phyloP scores from a whole-genome alignment of 1,139 yeast genomes.

The Yarrowia galli region DNA sequence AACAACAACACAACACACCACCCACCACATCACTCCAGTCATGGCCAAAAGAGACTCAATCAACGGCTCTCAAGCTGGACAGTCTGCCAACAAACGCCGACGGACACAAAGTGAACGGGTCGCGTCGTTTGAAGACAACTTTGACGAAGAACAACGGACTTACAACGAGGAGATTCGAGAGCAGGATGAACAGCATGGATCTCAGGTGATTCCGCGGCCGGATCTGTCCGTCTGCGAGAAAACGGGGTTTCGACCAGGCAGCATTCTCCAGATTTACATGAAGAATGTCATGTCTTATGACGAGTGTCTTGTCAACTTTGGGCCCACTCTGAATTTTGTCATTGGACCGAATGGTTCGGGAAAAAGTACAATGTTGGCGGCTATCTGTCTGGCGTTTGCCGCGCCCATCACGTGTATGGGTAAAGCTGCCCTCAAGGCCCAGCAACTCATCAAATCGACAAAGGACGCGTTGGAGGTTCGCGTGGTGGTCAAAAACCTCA shows the following conservation, averaged over 20 bases:
- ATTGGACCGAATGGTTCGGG: slow-evolving; percentile 99
- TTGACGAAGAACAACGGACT: slow-evolving; percentile 5
- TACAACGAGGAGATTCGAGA: slow-evolving; percentile 18
- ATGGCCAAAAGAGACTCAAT: slow-evolving; percentile 13
- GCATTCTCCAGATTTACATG: slow-evolving; percentile 70
- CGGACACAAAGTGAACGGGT: background rate
- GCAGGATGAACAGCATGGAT: background rate
- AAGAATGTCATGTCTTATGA: slow-evolving; percentile 84
- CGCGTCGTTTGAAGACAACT: background rate
- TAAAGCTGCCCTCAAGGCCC: slow-evolving; percentile 62
- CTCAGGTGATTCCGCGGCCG: background rate
- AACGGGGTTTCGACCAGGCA: slow-evolving; percentile 58
- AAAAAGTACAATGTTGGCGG: slow-evolving; percentile 91
- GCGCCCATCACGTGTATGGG: slow-evolving; percentile 83
- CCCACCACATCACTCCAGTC: no score
- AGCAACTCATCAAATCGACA: slow-evolving; percentile 82
- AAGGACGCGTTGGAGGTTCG: slow-evolving; percentile 63
- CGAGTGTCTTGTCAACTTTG: slow-evolving; percentile 75
- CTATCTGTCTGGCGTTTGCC: slow-evolving; percentile 87
- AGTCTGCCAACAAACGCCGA: background rate
- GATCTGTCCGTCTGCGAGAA: slow-evolving; percentile 33
- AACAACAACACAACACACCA: no score
- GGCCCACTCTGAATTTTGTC: slow-evolving; percentile 89
- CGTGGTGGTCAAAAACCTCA: slow-evolving; percentile 64
- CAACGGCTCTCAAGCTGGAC: slow-evolving; percentile 1